A percentile compares a stretch with the other conserved stretches of the same genome.
Evolutionary conservation across 148 eudicot species (phyloP).

Genomic region (Salicornia ramosissima): DNA sequence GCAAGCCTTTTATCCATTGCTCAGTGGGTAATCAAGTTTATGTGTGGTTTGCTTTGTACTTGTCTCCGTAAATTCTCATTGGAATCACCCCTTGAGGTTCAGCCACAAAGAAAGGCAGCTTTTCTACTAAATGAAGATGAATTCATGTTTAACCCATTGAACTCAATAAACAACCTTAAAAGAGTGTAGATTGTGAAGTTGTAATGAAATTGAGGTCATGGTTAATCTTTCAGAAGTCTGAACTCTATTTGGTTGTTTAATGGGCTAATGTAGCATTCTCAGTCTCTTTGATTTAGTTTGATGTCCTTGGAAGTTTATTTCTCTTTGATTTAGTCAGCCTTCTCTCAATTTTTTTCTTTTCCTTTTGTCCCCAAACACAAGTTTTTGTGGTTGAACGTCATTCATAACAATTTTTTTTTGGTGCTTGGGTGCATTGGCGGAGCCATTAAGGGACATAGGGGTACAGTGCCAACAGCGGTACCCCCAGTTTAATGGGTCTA

Average conservation of each 20-base stretch:
- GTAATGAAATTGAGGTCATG: neutral
- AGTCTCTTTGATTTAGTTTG: neutral
- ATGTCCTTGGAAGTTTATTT: no score
- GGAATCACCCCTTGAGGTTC: neutral
- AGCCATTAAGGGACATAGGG: no score
- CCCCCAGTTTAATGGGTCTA: no score
- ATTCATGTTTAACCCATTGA: neutral
- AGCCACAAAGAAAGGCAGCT: no score
- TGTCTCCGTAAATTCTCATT: neutral
- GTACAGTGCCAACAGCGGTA: no score
- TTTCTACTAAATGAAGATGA: no score
- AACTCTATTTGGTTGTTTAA: neutral
- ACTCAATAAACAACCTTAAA: neutral
- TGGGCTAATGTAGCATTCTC: neutral
- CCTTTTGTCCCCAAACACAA: neutral
- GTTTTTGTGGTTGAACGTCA: neutral
- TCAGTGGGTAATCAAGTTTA: no score
- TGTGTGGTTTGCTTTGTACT: neutral
- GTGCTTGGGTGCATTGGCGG: no score
- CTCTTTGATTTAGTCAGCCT: no score
- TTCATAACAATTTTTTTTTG: no score
- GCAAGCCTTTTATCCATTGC: no score
- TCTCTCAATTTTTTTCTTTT: no score
- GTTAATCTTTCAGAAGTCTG: neutral
- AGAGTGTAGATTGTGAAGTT: neutral